Evolutionary conservation across 176 grass and related monocot species (phyloP).

Genomic region (Elymus sibiricus): DNA sequence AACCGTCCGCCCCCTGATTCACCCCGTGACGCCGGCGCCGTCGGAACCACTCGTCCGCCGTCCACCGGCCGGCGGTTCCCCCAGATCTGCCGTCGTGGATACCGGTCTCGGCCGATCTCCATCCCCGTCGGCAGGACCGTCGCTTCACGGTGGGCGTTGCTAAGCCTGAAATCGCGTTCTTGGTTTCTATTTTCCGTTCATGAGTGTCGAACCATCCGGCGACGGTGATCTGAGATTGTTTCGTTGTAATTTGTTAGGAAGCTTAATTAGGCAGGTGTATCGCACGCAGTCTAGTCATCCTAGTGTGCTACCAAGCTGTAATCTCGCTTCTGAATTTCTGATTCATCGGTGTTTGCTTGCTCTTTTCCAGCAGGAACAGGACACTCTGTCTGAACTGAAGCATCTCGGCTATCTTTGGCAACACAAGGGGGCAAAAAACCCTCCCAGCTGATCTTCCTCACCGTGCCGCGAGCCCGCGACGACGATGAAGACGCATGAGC

Average conservation of each 20-base stretch:
- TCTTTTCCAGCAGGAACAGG: background rate
- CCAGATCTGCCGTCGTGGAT: background rate
- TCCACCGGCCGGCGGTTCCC: background rate
- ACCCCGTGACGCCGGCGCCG: background rate
- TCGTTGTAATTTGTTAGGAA: background rate
- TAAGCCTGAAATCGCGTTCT: background rate
- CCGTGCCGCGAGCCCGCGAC: background rate
- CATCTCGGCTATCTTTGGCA: background rate
- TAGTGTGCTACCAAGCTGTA: background rate
- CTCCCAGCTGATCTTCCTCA: background rate
- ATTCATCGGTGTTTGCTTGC: background rate
- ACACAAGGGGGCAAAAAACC: background rate
- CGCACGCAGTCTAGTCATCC: background rate
- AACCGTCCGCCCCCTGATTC: background rate
- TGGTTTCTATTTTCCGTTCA: background rate
- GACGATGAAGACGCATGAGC: constrained; percentile 63
- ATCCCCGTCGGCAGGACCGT: background rate
- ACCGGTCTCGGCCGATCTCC: background rate
- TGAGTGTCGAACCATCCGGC: background rate
- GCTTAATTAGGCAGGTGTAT: background rate
- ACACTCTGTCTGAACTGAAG: background rate
- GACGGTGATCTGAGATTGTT: background rate
- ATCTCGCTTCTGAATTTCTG: background rate
- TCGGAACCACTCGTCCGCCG: background rate
- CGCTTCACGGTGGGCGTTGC: background rate